These are phyloP conservation scores for Alternaria sp. DNA, from an alignment of 2,329 filamentous ascomycete genomes.

Conservation along the genomic window DNA sequence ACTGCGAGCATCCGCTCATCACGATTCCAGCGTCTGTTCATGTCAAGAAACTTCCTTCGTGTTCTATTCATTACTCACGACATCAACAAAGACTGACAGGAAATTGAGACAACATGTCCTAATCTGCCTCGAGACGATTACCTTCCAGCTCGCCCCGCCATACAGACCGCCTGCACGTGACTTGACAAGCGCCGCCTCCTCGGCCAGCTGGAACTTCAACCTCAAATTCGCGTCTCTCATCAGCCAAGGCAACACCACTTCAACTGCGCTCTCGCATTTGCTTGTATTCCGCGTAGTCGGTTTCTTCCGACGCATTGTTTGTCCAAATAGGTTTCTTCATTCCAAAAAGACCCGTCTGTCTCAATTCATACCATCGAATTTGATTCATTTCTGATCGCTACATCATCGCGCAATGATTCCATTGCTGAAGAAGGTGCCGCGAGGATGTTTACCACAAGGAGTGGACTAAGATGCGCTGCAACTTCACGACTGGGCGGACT, in stretches of 20 bases:
- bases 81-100: not conserved
- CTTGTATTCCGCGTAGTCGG: not conserved
- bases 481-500: not conserved
- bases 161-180: conserved; percentile 12
- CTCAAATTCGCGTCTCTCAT: conserved; percentile 1
- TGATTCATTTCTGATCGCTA: not conserved
- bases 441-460: not conserved
- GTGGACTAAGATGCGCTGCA: conserved; percentile 2
- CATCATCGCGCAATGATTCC: not conserved
- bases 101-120: not conserved
- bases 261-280: conserved; percentile 1
- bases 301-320: not conserved
- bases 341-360: not conserved
- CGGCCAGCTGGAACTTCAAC: conserved; percentile 3
- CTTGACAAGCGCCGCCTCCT: conserved; percentile 5
- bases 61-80: not conserved
- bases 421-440: not conserved
- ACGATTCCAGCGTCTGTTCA: not conserved
- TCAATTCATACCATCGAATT: not conserved
- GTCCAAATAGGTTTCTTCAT: not conserved
- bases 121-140: not conserved
- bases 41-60: rapidly evolving
- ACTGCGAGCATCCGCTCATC: not conserved
- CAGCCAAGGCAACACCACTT: conserved; percentile 3
- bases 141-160: not conserved